Conservation (phyloP, 352 stramenopile species). For the Stephanocyclus meneghinianus region DNA sequence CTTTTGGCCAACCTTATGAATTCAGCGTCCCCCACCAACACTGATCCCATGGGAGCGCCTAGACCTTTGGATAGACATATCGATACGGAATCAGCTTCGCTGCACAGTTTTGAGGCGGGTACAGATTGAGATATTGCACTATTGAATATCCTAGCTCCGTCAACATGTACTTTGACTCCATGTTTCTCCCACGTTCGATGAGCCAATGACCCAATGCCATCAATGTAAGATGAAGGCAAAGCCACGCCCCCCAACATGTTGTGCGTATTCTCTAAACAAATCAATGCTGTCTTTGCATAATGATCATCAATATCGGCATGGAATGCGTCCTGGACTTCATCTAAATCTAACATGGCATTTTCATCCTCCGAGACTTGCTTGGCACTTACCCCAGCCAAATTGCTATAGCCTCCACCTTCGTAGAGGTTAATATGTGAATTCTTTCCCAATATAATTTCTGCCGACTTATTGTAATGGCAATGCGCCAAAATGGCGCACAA, state of each 20-base stretch:
- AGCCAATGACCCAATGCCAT: constrained; percentile 77
- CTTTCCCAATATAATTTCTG: constrained; percentile 91
- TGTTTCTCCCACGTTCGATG: constrained; percentile 73
- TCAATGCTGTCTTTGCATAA: constrained; percentile 86
- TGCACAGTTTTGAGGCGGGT: constrained; percentile 84
- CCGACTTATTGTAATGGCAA: constrained; percentile 84
- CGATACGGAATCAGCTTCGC: constrained; percentile 88
- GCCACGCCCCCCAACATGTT: constrained; percentile 92
- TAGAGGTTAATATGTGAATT: constrained; percentile 96
- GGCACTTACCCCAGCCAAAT: constrained; percentile 86
- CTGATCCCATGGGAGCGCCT: constrained; percentile 90
- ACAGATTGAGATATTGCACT: constrained; percentile 86
- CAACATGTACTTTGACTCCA: constrained; percentile 91
- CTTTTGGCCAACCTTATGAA: constrained; percentile 85
- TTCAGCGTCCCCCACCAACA: constrained; percentile 87
- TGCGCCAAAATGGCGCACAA: constrained; percentile 92
- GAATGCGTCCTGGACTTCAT: constrained; percentile 80
- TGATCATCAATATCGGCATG: constrained; percentile 82
- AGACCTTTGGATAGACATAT: constrained; percentile 96
- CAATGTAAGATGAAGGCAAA: constrained; percentile 87
- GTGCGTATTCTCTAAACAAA: constrained; percentile 97
- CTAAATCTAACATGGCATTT: constrained; percentile 83
- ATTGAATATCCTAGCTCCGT: constrained; percentile 95
- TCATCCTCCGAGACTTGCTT: constrained; percentile 67
- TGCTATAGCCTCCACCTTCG: constrained; percentile 88